Conservation (phyloP, 2,329 filamentous ascomycete species). For the Knufia fluminis region DNA sequence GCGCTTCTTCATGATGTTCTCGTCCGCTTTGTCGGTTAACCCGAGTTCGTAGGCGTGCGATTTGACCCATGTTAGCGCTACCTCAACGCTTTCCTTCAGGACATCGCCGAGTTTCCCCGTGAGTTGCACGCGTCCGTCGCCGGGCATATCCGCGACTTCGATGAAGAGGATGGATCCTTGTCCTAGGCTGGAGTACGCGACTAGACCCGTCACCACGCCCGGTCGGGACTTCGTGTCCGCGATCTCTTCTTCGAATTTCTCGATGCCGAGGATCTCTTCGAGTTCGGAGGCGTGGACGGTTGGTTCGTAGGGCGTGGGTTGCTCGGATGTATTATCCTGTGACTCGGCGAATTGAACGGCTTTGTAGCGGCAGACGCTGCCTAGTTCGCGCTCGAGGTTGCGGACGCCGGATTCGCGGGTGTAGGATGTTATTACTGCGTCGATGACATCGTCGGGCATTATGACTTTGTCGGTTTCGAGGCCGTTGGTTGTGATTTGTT, state of each 20-base stretch:
- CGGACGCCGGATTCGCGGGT: conserved; percentile 94
- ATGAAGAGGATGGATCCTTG: conserved; percentile 97
- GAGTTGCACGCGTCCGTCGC: conserved; percentile 80
- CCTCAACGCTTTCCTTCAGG: conserved; percentile 92
- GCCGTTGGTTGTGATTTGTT: conserved; percentile 87
- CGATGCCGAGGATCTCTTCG: conserved; percentile 83
- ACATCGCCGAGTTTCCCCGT: conserved; percentile 96
- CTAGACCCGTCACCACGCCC: conserved; percentile 89
- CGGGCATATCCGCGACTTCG: conserved; percentile 95
- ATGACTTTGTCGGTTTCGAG: conserved; percentile 64
- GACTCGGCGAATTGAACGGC: conserved; percentile 92
- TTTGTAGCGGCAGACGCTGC: conserved; percentile 86
- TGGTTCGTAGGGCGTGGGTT: conserved; percentile 60
- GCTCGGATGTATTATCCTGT: conserved; percentile 50
- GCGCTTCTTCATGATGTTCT: conserved; percentile 92
- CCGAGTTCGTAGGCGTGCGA: conserved; percentile 87
- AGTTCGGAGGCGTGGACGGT: conserved; percentile 68
- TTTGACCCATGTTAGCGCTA: conserved; percentile 94
- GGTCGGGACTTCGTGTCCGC: conserved; percentile 74
- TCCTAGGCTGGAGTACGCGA: conserved; percentile 85
- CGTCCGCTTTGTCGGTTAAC: conserved; percentile 65
- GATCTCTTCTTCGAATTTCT: conserved; percentile 91
- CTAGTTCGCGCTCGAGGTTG: conserved; percentile 91
- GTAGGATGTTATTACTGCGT: conserved; percentile 93
- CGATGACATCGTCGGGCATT: conserved; percentile 74